Percentiles rank a stretch among this genome's conserved stretches.
Evolutionary conservation across 768 basidiomycete species (phyloP).

Genomic region (Favolaschia claudopus): DNA sequence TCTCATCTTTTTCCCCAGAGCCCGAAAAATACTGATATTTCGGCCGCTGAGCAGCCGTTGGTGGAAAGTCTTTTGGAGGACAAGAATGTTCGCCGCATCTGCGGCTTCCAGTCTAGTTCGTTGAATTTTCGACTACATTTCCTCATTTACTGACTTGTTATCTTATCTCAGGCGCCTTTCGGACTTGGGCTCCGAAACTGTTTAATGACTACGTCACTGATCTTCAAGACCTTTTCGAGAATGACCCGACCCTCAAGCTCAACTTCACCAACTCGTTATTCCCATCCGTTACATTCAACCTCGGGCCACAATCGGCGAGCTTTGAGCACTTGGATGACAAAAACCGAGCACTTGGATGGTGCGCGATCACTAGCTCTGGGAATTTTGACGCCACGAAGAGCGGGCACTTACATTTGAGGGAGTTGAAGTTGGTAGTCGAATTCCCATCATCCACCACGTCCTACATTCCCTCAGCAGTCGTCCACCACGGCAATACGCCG

Average conservation of each 20-base stretch:
- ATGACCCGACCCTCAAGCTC: constrained; percentile 11
- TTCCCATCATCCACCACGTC: constrained; percentile 30
- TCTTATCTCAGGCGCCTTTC: constrained; percentile 28
- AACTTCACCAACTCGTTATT: constrained; percentile 40
- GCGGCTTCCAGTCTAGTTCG: constrained; percentile 32
- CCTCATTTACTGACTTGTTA: no score
- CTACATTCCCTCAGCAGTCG: constrained; percentile 31
- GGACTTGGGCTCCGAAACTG: constrained; percentile 32
- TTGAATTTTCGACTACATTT: not conserved
- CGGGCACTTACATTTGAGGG: constrained; percentile 38
- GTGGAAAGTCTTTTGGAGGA: not conserved
- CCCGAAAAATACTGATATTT: constrained; percentile 15
- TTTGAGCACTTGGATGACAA: constrained; percentile 31
- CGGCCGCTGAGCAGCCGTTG: not conserved
- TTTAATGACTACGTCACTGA: constrained; percentile 20
- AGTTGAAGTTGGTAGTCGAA: constrained; percentile 31
- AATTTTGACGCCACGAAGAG: constrained; percentile 29
- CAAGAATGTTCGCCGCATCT: constrained; percentile 17
- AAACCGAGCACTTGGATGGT: constrained; percentile 36
- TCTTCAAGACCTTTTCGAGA: constrained; percentile 12
- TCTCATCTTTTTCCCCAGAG: not conserved
- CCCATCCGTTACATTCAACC: constrained; percentile 36
- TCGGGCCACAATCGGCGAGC: constrained; percentile 24
- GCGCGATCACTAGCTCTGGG: constrained; percentile 36
- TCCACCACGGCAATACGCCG: constrained; percentile 30